These are phyloP conservation scores for Xylaria sp. DNA, from an alignment of 2,329 filamentous ascomycete genomes.

Conservation along the genomic window DNA sequence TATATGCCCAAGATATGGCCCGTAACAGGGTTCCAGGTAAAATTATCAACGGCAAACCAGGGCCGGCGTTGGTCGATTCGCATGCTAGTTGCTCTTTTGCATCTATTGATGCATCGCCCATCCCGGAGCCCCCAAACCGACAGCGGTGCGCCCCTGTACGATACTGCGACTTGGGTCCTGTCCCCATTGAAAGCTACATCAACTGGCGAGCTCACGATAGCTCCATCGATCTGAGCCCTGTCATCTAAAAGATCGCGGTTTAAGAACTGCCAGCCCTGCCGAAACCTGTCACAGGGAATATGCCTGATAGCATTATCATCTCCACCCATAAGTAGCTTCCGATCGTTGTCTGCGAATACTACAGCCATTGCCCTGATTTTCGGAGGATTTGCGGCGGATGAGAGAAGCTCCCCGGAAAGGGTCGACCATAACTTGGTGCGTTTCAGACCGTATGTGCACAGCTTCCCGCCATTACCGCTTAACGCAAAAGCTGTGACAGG, in stretches of 20 bases:
- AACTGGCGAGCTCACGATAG: neutral
- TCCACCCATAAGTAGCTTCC: slow-evolving; percentile 1
- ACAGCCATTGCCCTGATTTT: neutral
- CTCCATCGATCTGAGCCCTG: slow-evolving; percentile 4
- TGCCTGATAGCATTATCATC: slow-evolving; percentile 17
- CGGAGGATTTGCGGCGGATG: slow-evolving; percentile 3
- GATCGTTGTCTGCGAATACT: slow-evolving; percentile 1
- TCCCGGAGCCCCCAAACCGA: slow-evolving; percentile 14
- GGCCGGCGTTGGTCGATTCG: neutral
- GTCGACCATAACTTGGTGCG: slow-evolving; percentile 30
- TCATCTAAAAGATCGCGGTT: slow-evolving; percentile 6
- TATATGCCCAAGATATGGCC: slow-evolving; percentile 42
- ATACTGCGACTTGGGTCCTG: slow-evolving; percentile 10
- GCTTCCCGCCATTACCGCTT: slow-evolving; percentile 20
- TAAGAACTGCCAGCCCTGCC: slow-evolving; percentile 8
- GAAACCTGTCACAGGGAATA: neutral
- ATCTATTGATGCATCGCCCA: slow-evolving; percentile 22
- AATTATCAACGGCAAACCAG: slow-evolving; percentile 23
- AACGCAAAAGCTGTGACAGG: slow-evolving; percentile 14
- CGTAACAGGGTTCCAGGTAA: slow-evolving; percentile 39
- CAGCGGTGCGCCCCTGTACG: slow-evolving; percentile 19
- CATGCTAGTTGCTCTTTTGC: slow-evolving; percentile 17
- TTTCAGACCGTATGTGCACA: slow-evolving; percentile 29
- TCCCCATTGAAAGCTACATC: slow-evolving; percentile 15
- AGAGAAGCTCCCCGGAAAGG: slow-evolving; percentile 20